Conservation (phyloP, 1,284 basidiomycete species). For the Ceratobasidium sp. region DNA sequence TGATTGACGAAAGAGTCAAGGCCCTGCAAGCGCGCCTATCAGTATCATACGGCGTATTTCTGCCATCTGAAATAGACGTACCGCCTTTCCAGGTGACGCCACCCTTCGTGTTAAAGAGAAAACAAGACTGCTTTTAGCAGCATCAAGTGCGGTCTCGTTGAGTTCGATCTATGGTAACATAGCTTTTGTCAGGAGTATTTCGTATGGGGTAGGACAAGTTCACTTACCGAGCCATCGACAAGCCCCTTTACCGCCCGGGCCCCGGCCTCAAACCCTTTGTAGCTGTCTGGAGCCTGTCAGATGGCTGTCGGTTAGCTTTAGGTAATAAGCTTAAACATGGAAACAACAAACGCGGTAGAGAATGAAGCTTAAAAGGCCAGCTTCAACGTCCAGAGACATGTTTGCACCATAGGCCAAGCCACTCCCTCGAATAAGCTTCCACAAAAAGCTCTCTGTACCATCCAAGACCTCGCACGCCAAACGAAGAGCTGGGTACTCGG, state of each 20-base stretch:
- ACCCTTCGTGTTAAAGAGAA: conserved; percentile 84
- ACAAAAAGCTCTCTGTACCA: conserved; percentile 94
- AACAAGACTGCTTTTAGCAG: conserved; percentile 91
- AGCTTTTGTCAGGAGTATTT: neutral
- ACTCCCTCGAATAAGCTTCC: conserved; percentile 91
- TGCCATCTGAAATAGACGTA: conserved; percentile 55
- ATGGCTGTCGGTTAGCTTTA: conserved; percentile 28
- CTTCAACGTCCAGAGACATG: conserved; percentile 81
- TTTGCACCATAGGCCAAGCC: conserved; percentile 95
- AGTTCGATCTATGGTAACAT: conserved; percentile 71
- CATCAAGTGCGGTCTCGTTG: conserved; percentile 86
- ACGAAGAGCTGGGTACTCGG: conserved; percentile 85
- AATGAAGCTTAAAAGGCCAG: conserved; percentile 82
- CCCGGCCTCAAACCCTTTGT: conserved; percentile 86
- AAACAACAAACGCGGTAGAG: conserved; percentile 75
- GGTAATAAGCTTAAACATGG: neutral
- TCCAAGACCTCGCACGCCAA: conserved; percentile 91
- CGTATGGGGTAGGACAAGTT: neutral
- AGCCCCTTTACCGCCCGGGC: conserved; percentile 76
- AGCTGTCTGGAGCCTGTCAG: conserved; percentile 83
- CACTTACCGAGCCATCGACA: conserved; percentile 80
- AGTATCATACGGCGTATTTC: neutral
- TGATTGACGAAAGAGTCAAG: conserved; percentile 85
- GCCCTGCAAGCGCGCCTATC: conserved; percentile 63
- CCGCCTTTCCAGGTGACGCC: conserved; percentile 86